Evolutionary conservation across 495 filamentous ascomycete species (phyloP).

Genomic region (Bacidia rubella): DNA sequence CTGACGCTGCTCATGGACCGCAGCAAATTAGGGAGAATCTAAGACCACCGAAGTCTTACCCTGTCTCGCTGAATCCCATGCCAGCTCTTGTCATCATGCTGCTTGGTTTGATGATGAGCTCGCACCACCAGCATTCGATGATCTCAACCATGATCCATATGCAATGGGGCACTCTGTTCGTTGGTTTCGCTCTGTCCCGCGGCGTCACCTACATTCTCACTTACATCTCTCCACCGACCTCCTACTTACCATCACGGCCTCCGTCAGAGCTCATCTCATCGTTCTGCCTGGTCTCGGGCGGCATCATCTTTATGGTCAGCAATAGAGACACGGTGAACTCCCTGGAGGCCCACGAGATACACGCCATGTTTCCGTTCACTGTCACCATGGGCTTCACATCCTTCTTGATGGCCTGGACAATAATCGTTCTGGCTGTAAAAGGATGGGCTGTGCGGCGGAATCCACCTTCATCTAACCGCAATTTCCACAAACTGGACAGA

Average conservation of each 20-base stretch:
- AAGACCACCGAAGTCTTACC: slow-evolving; percentile 50
- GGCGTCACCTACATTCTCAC: slow-evolving; percentile 66
- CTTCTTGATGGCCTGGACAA: slow-evolving; percentile 75
- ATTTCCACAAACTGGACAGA: not conserved
- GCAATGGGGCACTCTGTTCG: slow-evolving; percentile 83
- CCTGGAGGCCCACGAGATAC: slow-evolving; percentile 58
- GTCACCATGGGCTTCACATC: slow-evolving; percentile 73
- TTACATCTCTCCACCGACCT: slow-evolving; percentile 72
- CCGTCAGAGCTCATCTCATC: slow-evolving; percentile 75
- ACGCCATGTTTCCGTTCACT: slow-evolving; percentile 90
- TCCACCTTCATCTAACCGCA: not conserved
- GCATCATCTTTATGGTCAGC: slow-evolving; percentile 86
- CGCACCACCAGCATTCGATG: slow-evolving; percentile 75
- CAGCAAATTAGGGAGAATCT: slow-evolving; percentile 31
- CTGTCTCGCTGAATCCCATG: slow-evolving; percentile 75
- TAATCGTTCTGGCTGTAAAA: slow-evolving; percentile 70
- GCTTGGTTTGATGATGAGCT: slow-evolving; percentile 87
- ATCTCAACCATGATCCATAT: slow-evolving; percentile 85
- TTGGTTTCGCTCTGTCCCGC: slow-evolving; percentile 66
- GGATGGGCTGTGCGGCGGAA: slow-evolving; percentile 53
- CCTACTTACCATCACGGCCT: slow-evolving; percentile 74
- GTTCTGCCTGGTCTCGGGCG: slow-evolving; percentile 80
- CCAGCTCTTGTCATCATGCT: slow-evolving; percentile 76
- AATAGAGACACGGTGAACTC: slow-evolving; percentile 57
- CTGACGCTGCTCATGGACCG: slow-evolving; percentile 24